phyloP scores from a whole-genome alignment of 2,329 filamentous ascomycete genomes.

The Colletotrichum tofieldiae region DNA sequence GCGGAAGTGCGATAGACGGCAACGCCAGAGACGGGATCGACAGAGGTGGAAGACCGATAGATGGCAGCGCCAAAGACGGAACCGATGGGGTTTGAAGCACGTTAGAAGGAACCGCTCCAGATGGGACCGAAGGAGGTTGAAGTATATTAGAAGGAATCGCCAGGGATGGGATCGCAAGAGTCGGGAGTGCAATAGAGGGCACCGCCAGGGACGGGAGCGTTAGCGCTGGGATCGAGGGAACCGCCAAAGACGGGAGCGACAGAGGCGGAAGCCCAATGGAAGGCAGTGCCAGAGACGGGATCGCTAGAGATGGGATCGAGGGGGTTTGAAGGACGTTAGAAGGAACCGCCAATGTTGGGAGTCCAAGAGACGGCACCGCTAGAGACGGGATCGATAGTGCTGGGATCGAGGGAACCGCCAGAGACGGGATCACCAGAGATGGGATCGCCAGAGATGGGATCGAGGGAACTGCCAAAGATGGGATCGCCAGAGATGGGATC shows the following conservation, averaged over 20 bases:
- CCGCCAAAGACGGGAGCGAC: neutral
- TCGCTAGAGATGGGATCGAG: neutral
- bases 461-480: no score
- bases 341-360: neutral
- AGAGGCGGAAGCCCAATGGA: no score
- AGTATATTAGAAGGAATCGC: neutral
- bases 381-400: neutral
- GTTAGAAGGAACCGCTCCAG: neutral
- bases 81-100: no score
- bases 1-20: no score
- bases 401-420: no score
- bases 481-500: neutral
- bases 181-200: neutral
- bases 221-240: no score
- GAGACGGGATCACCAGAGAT: no score
- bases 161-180: neutral
- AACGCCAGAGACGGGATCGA: neutral
- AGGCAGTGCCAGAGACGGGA: neutral
- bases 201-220: neutral
- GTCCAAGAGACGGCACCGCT: neutral
- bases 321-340: neutral
- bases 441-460: neutral
- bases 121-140: no score
- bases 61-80: neutral
- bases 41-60: neutral